Conservation (phyloP, 257 asterid species). For the Mitragyna speciosa region DNA sequence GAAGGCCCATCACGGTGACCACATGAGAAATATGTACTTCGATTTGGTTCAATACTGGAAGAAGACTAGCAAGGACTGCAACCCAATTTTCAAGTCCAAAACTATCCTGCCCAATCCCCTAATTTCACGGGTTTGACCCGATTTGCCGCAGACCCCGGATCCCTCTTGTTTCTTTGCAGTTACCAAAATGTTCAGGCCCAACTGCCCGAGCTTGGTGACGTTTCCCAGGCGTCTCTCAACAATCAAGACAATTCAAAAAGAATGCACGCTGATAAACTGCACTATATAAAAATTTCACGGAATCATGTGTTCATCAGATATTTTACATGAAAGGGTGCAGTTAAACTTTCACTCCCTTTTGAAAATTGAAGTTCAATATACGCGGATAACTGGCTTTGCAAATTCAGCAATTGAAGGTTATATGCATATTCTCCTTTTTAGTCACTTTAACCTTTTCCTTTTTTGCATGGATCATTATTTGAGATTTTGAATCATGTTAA, state of each 20-base stretch:
- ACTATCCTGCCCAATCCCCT: neutral
- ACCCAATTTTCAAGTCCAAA: neutral
- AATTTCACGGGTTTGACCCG: neutral
- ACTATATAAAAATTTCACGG: neutral
- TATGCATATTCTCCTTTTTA: neutral
- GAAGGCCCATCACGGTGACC: no score
- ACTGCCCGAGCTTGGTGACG: conserved; percentile 12
- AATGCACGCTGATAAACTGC: neutral
- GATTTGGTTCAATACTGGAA: no score
- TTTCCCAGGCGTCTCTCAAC: neutral
- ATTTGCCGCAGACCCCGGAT: neutral
- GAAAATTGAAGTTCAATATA: neutral
- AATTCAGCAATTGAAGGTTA: neutral
- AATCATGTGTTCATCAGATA: neutral
- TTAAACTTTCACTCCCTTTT: neutral
- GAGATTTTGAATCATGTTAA: no score
- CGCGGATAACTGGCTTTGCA: neutral
- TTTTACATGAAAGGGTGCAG: neutral
- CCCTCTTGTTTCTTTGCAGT: no score
- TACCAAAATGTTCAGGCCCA: neutral
- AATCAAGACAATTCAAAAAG: no score
- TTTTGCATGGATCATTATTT: neutral
- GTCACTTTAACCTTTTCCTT: neutral
- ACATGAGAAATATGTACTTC: neutral
- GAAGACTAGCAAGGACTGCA: neutral